A percentile compares a stretch with the other conserved stretches of the same genome.
These are phyloP conservation scores for Trichoderma pleuroti DNA, from an alignment of 2,329 filamentous ascomycete genomes.

Conservation along the genomic window DNA sequence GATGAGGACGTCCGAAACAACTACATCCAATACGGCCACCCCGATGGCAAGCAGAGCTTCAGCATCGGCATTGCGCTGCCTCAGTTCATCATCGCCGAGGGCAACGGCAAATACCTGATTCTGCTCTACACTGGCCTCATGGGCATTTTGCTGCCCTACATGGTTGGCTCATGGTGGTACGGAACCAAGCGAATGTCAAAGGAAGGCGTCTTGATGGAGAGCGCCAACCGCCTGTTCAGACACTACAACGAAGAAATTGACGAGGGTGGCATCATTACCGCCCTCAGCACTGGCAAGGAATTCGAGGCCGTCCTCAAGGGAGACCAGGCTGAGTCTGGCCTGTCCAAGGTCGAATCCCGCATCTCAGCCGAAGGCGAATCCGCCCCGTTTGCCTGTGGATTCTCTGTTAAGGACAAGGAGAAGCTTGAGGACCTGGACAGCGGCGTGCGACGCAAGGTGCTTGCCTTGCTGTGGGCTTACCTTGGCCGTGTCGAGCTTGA, in stretches of 20 bases:
- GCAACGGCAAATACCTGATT: slow-evolving; percentile 92
- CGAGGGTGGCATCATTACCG: slow-evolving; percentile 73
- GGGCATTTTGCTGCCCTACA: slow-evolving; percentile 84
- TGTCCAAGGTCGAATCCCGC: slow-evolving; percentile 79
- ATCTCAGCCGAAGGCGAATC: slow-evolving; percentile 61
- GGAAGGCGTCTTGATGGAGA: slow-evolving; percentile 89
- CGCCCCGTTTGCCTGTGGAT: slow-evolving; percentile 49
- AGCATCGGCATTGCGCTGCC: slow-evolving; percentile 97
- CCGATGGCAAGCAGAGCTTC: slow-evolving; percentile 96
- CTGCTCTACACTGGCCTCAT: slow-evolving; percentile 84
- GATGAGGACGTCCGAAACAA: slow-evolving; percentile 98
- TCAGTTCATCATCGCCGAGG: slow-evolving; percentile 86
- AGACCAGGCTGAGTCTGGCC: slow-evolving; percentile 72
- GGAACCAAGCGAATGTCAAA: slow-evolving; percentile 89
- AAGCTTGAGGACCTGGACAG: slow-evolving; percentile 78
- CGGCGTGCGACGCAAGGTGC: slow-evolving; percentile 74
- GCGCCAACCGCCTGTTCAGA: slow-evolving; percentile 89
- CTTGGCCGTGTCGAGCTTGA: slow-evolving; percentile 82
- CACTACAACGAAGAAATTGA: slow-evolving; percentile 85
- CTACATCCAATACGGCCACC: slow-evolving; percentile 92
- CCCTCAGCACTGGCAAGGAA: slow-evolving; percentile 82
- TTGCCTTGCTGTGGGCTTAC: slow-evolving; percentile 93
- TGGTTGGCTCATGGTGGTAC: slow-evolving; percentile 98
- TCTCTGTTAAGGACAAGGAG: slow-evolving; percentile 71
- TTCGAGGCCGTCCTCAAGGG: slow-evolving; percentile 74